A percentile compares a stretch with the other conserved stretches of the same genome.
Evolutionary conservation across 768 basidiomycete genomes (phyloP).

Genomic region (Candolleomyces aberdarensis): DNA sequence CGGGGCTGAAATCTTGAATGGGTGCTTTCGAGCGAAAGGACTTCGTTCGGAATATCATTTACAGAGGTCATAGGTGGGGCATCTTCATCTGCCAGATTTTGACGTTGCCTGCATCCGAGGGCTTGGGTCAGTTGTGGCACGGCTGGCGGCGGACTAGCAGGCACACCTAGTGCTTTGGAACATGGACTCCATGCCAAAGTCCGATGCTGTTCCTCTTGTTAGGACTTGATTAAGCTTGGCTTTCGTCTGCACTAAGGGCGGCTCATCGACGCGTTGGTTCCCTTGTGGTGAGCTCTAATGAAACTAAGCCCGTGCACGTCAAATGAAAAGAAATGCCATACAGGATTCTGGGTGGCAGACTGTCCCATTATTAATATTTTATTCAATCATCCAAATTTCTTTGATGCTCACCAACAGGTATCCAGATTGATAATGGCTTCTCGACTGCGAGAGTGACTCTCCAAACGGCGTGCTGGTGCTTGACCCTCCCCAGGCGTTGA

Average conservation of each 20-base stretch:
- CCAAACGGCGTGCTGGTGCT: conserved; percentile 51
- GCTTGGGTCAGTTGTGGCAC: background rate
- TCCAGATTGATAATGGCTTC: conserved; percentile 77
- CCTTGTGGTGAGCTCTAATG: conserved; percentile 46
- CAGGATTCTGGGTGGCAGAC: conserved; percentile 65
- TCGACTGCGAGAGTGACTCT: conserved; percentile 69
- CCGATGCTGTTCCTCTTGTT: conserved; percentile 58
- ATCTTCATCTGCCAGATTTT: conserved; percentile 69
- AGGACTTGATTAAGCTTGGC: conserved; percentile 75
- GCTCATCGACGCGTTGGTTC: conserved; percentile 66
- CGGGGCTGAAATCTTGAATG: conserved; percentile 42
- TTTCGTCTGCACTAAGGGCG: conserved; percentile 74
- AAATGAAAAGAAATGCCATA: conserved; percentile 21
- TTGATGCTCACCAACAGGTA: conserved; percentile 65
- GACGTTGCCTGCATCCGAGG: conserved; percentile 44
- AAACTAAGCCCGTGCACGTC: conserved; percentile 4
- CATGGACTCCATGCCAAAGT: conserved; percentile 85
- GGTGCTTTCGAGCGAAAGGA: conserved; percentile 35
- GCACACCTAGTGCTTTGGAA: conserved; percentile 67
- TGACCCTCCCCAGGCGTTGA: conserved; percentile 50
- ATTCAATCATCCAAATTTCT: background rate
- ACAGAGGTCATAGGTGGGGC: conserved; percentile 77
- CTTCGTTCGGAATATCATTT: conserved; percentile 68
- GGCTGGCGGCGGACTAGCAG: conserved; percentile 10
- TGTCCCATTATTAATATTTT: conserved; percentile 17